Base-by-base conservation (phyloP, 2,329 filamentous ascomycete species). In the Colletotrichum orchidophilum region DNA sequence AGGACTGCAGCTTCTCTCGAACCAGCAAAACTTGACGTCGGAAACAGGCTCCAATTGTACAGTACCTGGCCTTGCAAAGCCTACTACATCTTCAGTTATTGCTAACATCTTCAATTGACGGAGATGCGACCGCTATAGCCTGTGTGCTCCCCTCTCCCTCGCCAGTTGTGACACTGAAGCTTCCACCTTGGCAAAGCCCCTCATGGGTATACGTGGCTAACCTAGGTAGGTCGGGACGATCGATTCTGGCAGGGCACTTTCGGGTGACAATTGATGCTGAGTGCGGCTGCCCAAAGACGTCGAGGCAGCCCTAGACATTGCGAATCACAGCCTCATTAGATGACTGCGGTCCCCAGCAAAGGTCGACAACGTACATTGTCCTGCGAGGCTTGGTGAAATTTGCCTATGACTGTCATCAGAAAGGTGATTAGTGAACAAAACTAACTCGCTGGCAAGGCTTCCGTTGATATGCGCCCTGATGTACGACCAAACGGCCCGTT, bases 361-460 rank as follows among this genome's bases (percentile, higher is more conserved):
- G 9, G 55, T n/a, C n/a, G 39, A 64, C 66, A 59, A 67, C 67
- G 57, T 67, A 55, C 49, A 29, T 31, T 67, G 63, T 15, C 33
- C 26, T 39, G 57, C 63, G 5, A 67, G 57, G 67, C 67, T 70
- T 26, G 7, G 27, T 21, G 26, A 9, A 26, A n/a, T n/a, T 29
- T n/a, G 21, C 42, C n/a, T 15, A 24, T 27, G 29, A 11, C 24
- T 31, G 39, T 26, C n/a, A n/a, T 27, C 39, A 29, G 11, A 18
- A n/a, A 11, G 18, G 27, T 27, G 52, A 63, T 68, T 39, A 63
- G 39, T 58, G 64, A 63, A 63, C 33, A 68, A 31, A 3, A 6
- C 11, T 24, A 33, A 29, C n/a, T 21, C 26, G n/a, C 29, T 13
- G 9, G 18, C 24, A 26, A 31, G 58, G 39, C 58, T n/a, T 27